Conservation (phyloP, 305 asterid species). For the Fraxinus latifolia region DNA sequence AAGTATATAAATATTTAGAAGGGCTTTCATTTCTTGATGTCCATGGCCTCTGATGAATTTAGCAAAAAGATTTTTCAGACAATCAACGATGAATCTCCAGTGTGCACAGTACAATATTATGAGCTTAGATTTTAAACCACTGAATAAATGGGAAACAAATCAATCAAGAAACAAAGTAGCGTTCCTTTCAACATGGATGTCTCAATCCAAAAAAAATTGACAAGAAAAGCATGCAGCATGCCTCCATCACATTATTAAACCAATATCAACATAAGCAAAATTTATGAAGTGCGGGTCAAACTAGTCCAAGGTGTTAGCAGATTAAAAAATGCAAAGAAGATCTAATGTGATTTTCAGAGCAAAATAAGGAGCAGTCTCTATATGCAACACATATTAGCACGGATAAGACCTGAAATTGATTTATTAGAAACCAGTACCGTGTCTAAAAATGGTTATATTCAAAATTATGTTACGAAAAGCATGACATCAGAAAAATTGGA, state of each 20-base stretch:
- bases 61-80: background rate
- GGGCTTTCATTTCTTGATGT: background rate
- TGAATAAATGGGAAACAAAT: background rate
- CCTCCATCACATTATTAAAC: background rate
- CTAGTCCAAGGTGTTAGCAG: background rate
- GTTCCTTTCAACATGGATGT: background rate
- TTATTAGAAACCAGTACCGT: background rate
- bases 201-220: background rate
- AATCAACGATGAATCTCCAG: background rate
- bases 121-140: background rate
- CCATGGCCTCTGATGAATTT: background rate
- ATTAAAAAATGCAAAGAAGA: background rate
- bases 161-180: background rate
- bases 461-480: background rate
- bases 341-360: background rate
- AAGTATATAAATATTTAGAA: background rate
- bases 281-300: background rate
- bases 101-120: background rate
- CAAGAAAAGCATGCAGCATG: background rate
- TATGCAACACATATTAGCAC: background rate
- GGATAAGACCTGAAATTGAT: background rate
- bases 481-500: background rate
- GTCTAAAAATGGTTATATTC: background rate
- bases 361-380: background rate
- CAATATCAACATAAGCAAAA: background rate